Evolutionary conservation across 2,329 filamentous ascomycete genomes (phyloP), one percentile per base, ranked within the genome.

Genomic region (Ciborinia camelliae): DNA sequence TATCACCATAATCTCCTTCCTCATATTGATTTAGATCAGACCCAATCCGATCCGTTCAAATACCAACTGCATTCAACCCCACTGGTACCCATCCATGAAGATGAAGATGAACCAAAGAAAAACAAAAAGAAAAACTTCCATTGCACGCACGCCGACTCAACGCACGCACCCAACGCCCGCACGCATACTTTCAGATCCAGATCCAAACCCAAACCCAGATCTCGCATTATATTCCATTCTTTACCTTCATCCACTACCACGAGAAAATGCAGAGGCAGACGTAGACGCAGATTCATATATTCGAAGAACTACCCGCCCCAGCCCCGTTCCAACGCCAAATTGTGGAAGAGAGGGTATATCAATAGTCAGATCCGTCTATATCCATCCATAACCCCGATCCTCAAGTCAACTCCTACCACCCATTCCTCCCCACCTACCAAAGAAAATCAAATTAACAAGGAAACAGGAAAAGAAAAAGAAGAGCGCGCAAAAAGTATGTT

Each of bases 321-420:
- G n/a, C n/a, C n/a, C n/a, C n/a, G 8, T 47, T 2, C 30, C 28
- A 58, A 58, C 55, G 41, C 55, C 32, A 61, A 10, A 61, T 51
- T 15, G 15, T 50, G 37, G 5, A 45, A 20, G n/a, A n/a, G n/a
- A 32, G 43, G n/a, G 32, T 53, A 53, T 59, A 59, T 59, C 52
- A 9, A 59, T 18, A 28, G 43, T n/a, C 41, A 58, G 55, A 58
- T 47, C n/a, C 55, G 35, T 58, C 30, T 58, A 47, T 58, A 63
- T 58, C 52, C 43, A 59, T 41, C 32, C 47, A 53, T 39, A n/a
- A 28, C 18, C 20, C n/a, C 47, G 39, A 52, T 39, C 12, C 37
- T 41, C 28, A 26, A 47, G 23, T 35, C n/a, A 47, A 37, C 23
- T 35, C 30, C 54, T 4, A 15, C 32, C 9, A 39, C 15, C 48